These are phyloP conservation scores for Tremellales sp. DNA, from an alignment of 1,284 basidiomycete genomes.

Conservation along the genomic window DNA sequence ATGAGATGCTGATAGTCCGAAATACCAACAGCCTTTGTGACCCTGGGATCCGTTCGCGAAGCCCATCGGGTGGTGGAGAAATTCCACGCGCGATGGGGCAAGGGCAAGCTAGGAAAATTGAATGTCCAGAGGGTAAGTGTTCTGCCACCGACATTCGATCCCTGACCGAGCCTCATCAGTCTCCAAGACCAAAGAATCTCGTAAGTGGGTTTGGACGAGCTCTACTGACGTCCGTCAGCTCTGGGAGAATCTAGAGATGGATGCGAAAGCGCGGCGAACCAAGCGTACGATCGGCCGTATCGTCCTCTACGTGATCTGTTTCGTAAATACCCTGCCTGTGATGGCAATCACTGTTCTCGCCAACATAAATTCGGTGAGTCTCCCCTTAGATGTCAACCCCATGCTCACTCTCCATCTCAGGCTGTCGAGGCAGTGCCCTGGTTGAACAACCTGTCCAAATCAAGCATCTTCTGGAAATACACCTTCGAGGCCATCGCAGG, in stretches of 20 bases:
- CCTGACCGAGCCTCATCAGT: conserved; percentile 6
- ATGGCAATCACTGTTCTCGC: conserved; percentile 30
- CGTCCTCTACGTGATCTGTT: conserved; percentile 22
- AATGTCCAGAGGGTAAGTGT: conserved; percentile 9
- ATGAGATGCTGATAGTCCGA: no score
- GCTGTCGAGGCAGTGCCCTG: conserved; percentile 12
- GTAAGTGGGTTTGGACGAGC: conserved; percentile 8
- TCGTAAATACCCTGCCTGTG: conserved; percentile 32
- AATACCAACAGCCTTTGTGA: conserved; percentile 35
- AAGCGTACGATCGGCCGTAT: conserved; percentile 21
- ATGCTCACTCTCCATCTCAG: conserved; percentile 9
- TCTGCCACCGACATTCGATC: neutral
- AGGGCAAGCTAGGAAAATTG: neutral
- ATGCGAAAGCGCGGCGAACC: conserved; percentile 13
- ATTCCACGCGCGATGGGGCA: conserved; percentile 5
- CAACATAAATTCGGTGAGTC: conserved; percentile 29
- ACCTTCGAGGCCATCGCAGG: conserved; percentile 27
- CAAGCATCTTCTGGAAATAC: conserved; percentile 20
- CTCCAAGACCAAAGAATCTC: conserved; percentile 20
- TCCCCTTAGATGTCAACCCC: neutral
- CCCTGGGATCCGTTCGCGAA: conserved; percentile 19
- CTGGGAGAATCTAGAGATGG: conserved; percentile 33
- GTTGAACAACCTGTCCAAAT: conserved; percentile 15
- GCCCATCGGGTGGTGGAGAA: conserved; percentile 18
- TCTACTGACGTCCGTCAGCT: conserved; percentile 16